Conservation (phyloP, 495 filamentous ascomycete genomes). For the Talaromyces liani region DNA sequence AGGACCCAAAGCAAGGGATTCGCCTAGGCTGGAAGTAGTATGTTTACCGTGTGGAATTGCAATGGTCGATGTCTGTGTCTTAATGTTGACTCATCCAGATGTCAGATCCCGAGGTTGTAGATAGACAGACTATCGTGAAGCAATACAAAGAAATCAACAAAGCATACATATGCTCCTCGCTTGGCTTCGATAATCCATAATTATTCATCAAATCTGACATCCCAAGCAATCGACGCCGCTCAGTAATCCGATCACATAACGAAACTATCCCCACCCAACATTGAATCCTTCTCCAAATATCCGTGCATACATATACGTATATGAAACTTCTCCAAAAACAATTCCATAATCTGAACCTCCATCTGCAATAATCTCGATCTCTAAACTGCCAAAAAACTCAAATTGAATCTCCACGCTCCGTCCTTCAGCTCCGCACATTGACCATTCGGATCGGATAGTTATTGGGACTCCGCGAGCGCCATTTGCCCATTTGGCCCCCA, state of each 20-base stretch:
- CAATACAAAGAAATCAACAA: background rate
- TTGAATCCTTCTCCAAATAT: too few species aligned
- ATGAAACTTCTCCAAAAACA: background rate
- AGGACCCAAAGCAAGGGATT: constrained; percentile 1
- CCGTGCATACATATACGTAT: too few species aligned
- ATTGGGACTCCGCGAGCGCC: background rate
- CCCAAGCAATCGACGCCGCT: too few species aligned
- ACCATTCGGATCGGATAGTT: background rate
- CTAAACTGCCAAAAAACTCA: background rate
- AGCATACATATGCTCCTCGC: too few species aligned
- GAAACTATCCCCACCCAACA: too few species aligned
- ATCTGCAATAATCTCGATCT: background rate
- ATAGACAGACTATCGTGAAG: background rate
- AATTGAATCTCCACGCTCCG: background rate
- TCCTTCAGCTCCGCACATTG: background rate
- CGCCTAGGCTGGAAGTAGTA: background rate
- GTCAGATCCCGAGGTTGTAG: background rate
- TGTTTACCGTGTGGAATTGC: background rate
- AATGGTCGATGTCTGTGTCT: background rate
- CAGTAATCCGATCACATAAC: too few species aligned
- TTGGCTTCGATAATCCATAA: too few species aligned
- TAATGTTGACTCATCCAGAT: background rate
- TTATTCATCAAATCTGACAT: too few species aligned
- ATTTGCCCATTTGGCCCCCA: background rate
- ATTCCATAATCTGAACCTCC: background rate